Percentiles rank a stretch among this genome's conserved stretches.
Conservation (phyloP, 225 moss, liverwort and hornwort genomes). For the Thuidium tamariscinum region DNA sequence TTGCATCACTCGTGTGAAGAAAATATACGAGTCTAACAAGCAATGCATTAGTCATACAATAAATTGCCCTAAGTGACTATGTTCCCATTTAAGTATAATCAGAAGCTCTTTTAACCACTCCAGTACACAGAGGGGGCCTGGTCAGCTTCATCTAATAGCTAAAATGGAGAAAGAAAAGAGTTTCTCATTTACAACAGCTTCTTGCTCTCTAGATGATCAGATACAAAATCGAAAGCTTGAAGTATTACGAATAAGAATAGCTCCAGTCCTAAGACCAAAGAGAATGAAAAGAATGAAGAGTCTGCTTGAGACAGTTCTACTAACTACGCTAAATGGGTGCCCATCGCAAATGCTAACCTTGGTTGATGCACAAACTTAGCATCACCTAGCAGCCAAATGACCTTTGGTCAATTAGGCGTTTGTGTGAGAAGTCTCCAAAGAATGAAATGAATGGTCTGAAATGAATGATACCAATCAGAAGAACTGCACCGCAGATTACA, state of each 20-base stretch:
- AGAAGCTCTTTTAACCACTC: background rate
- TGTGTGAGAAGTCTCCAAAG: background rate
- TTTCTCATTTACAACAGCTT: background rate
- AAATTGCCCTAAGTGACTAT: background rate
- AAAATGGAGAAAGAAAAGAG: background rate
- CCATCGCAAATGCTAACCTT: no score
- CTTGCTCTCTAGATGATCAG: background rate
- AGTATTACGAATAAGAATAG: background rate
- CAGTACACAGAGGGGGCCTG: background rate
- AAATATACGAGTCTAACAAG: background rate
- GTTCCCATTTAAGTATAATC: background rate
- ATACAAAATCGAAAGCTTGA: background rate
- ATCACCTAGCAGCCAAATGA: background rate
- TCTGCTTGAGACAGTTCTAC: background rate
- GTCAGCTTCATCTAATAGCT: background rate
- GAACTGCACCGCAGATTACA: background rate
- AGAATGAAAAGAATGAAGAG: background rate
- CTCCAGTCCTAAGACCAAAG: background rate
- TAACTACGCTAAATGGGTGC: background rate
- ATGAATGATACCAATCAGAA: background rate
- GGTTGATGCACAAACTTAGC: background rate
- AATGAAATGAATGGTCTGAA: background rate
- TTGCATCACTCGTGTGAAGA: background rate
- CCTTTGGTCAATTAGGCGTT: background rate
- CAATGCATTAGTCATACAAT: background rate